phyloP scores from a whole-genome alignment of 148 eudicot species.

The Arctostaphylos glauca region DNA sequence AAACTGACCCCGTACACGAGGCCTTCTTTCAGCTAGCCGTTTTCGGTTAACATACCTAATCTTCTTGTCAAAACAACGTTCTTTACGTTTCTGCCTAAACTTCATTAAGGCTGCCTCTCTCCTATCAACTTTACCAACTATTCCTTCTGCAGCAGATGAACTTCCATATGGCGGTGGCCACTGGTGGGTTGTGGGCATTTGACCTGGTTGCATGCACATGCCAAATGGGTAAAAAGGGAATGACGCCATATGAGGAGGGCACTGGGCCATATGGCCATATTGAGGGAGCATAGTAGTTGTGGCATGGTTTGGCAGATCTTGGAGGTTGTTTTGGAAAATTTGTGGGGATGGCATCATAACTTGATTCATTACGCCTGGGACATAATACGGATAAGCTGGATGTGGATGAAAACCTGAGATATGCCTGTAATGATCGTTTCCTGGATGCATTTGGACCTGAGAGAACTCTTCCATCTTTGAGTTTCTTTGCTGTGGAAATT shows the following conservation, averaged over 20 bases:
- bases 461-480: slow-evolving; percentile 51
- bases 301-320: slow-evolving; percentile 34
- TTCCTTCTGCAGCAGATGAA: slow-evolving; percentile 43
- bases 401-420: slow-evolving; percentile 42
- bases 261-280: slow-evolving; percentile 57
- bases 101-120: slow-evolving; percentile 90
- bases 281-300: slow-evolving; percentile 49
- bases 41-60: slow-evolving; percentile 90
- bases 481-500: slow-evolving; percentile 37
- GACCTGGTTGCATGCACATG: slow-evolving; percentile 66
- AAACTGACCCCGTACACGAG: slow-evolving; percentile 93
- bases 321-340: slow-evolving; percentile 43
- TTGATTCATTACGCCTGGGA: slow-evolving; percentile 76
- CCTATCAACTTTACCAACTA: slow-evolving; percentile 60
- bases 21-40: slow-evolving; percentile 80
- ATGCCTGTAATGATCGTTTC: slow-evolving; percentile 44
- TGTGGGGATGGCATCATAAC: slow-evolving; percentile 49
- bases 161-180: slow-evolving; percentile 57
- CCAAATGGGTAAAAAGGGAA: slow-evolving; percentile 64
- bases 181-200: slow-evolving; percentile 49
- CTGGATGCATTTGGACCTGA: slow-evolving; percentile 42
- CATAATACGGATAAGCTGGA: slow-evolving; percentile 62
- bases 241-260: slow-evolving; percentile 54
- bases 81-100: slow-evolving; percentile 94
- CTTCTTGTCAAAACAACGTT: slow-evolving; percentile 91